These are phyloP conservation scores for Tolypocladium guangdongense DNA, from an alignment of 2,329 filamentous ascomycete species.

Conservation along the genomic window DNA sequence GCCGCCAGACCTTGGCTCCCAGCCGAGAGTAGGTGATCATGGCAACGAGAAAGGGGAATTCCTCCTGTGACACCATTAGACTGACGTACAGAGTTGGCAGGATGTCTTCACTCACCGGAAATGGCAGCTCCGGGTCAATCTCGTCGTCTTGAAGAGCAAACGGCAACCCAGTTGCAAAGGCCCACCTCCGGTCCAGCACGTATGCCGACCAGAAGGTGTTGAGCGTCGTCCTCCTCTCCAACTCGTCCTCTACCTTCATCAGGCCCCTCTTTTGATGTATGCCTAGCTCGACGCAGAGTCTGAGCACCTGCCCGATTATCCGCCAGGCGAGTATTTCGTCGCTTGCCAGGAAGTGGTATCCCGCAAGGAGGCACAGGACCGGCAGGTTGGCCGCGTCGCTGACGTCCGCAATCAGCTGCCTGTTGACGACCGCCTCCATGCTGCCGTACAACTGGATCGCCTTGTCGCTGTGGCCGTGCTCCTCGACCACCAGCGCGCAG, in stretches of 20 bases:
- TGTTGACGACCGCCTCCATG: conserved; percentile 61
- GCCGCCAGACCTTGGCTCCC: conserved; percentile 76
- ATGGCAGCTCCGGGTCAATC: conserved; percentile 68
- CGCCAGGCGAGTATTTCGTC: conserved; percentile 83
- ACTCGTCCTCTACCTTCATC: conserved; percentile 54
- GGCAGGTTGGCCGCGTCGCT: conserved; percentile 37
- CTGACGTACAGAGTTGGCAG: background rate
- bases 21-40: conserved; percentile 82
- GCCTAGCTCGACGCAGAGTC: conserved; percentile 71
- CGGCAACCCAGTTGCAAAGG: conserved; percentile 78
- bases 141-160: conserved; percentile 79
- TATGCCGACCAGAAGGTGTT: conserved; percentile 82
- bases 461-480: conserved; percentile 64
- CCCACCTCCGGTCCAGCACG: conserved; percentile 77
- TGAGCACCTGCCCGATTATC: conserved; percentile 70
- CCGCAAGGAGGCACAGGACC: conserved; percentile 40
- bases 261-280: conserved; percentile 72
- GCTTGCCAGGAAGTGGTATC: conserved; percentile 74
- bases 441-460: conserved; percentile 65
- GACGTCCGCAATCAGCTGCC: conserved; percentile 45
- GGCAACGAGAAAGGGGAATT: conserved; percentile 61
- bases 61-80: conserved; percentile 26
- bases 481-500: conserved; percentile 66
- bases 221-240: conserved; percentile 56
- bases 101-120: conserved; percentile 50